Evolutionary conservation across 805 yeast genomes (phyloP).

Genomic region (Ogataea neopini): DNA sequence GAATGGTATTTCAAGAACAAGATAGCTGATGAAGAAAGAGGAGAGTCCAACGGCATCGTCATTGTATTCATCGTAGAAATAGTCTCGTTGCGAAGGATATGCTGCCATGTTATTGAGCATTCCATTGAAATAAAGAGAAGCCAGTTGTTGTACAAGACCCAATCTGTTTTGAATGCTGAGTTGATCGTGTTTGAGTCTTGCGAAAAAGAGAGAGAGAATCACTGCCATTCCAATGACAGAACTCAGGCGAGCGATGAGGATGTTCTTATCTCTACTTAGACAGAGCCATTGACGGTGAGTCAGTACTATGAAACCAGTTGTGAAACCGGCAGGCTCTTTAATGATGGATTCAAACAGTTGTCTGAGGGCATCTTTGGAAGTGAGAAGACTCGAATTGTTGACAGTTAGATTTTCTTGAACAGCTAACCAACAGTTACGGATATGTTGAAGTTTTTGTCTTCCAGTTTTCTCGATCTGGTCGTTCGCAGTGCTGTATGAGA

Average conservation of each 20-base stretch:
- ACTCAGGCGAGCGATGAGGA: conserved; percentile 60
- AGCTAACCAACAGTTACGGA: conserved; percentile 42
- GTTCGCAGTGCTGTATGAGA: conserved; percentile 56
- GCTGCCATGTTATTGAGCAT: conserved; percentile 75
- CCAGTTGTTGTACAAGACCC: conserved; percentile 74
- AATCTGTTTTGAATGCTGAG: conserved; percentile 65
- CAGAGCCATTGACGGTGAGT: conserved; percentile 42
- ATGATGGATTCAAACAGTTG: conserved; percentile 30
- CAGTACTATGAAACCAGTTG: conserved; percentile 37
- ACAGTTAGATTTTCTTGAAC: not conserved
- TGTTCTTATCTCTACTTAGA: conserved; percentile 54
- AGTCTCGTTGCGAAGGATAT: conserved; percentile 71
- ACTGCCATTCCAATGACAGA: conserved; percentile 67
- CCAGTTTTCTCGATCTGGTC: conserved; percentile 42
- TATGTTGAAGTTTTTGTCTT: conserved; percentile 39
- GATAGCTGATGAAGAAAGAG: conserved; percentile 63
- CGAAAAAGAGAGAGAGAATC: conserved; percentile 65
- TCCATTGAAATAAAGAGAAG: conserved; percentile 75
- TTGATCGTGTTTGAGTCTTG: conserved; percentile 50
- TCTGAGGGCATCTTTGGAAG: conserved; percentile 20
- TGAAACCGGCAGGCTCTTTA: conserved; percentile 35
- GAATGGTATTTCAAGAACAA: conserved; percentile 64
- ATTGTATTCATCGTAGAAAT: conserved; percentile 75
- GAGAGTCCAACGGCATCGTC: conserved; percentile 68
- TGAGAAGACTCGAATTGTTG: conserved; percentile 8